Evolutionary conservation across 345 rosid genomes (phyloP).

Genomic region (Ceriops decandra): DNA sequence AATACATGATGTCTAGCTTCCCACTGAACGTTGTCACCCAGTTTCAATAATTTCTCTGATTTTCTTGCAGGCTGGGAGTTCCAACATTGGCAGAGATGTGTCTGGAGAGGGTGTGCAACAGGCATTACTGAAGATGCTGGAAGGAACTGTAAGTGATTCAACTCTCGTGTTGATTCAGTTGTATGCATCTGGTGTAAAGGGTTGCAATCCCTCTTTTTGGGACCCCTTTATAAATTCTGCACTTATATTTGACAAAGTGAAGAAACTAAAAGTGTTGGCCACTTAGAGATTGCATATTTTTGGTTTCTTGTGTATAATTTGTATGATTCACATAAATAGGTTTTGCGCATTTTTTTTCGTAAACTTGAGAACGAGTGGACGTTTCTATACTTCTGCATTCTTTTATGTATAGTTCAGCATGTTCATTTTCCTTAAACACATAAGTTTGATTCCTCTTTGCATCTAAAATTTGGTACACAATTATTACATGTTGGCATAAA

Average conservation of each 20-base stretch:
- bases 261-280: no score
- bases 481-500: no score
- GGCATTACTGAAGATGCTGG: slow-evolving; percentile 88
- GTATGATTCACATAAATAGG: neutral
- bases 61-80: slow-evolving; percentile 68
- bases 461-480: no score
- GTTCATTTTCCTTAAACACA: neutral
- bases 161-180: neutral
- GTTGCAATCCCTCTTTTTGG: no score
- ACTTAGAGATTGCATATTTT: neutral
- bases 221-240: neutral
- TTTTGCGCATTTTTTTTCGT: neutral
- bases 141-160: slow-evolving; percentile 80
- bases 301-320: neutral
- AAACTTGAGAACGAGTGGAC: neutral
- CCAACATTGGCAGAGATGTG: slow-evolving; percentile 84
- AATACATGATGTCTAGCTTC: neutral
- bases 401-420: neutral
- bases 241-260: neutral
- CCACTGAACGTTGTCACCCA: neutral
- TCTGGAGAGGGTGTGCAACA: slow-evolving; percentile 99
- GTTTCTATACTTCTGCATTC: neutral
- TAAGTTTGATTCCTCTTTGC: no score
- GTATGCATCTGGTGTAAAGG: no score
- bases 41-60: neutral